Evolutionary conservation across 2,329 filamentous ascomycete genomes (phyloP).

Genomic region (Penicillium sp.): DNA sequence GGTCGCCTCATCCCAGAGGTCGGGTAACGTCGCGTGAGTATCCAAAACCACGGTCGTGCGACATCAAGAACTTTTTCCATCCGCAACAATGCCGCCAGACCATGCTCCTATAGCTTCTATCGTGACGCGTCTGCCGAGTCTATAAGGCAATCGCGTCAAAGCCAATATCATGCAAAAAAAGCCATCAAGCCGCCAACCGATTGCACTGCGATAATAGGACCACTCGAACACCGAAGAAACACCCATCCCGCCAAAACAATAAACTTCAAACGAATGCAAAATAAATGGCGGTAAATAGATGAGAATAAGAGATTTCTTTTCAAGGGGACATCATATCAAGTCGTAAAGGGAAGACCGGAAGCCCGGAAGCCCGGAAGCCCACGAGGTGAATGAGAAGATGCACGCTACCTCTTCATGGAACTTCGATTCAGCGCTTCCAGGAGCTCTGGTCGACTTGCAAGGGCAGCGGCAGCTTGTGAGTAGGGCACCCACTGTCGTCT

Average conservation of each 20-base stretch:
- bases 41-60: slow-evolving; percentile 18
- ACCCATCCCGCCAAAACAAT: slow-evolving; percentile 22
- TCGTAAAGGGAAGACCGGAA: slow-evolving; percentile 26
- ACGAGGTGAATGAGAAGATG: slow-evolving; percentile 13
- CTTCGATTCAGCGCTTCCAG: slow-evolving; percentile 84
- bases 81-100: slow-evolving; percentile 22
- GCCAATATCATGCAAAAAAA: slow-evolving; percentile 27
- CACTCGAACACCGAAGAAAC: slow-evolving; percentile 27
- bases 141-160: slow-evolving; percentile 28
- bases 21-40: slow-evolving; percentile 12
- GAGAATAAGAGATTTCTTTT: slow-evolving; percentile 20
- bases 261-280: slow-evolving; percentile 18
- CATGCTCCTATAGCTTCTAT: slow-evolving; percentile 31
- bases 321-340: slow-evolving; percentile 27
- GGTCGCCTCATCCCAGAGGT: not conserved
- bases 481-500: slow-evolving; percentile 90
- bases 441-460: slow-evolving; percentile 82
- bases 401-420: slow-evolving; percentile 62
- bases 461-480: slow-evolving; percentile 75
- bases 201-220: slow-evolving; percentile 23
- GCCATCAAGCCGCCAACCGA: slow-evolving; percentile 25
- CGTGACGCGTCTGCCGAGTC: slow-evolving; percentile 26
- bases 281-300: slow-evolving; percentile 10
- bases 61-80: slow-evolving; percentile 28
- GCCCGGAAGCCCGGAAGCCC: slow-evolving; percentile 3